Conservation (phyloP, 257 asterid species). For the Asclepias syriaca region DNA sequence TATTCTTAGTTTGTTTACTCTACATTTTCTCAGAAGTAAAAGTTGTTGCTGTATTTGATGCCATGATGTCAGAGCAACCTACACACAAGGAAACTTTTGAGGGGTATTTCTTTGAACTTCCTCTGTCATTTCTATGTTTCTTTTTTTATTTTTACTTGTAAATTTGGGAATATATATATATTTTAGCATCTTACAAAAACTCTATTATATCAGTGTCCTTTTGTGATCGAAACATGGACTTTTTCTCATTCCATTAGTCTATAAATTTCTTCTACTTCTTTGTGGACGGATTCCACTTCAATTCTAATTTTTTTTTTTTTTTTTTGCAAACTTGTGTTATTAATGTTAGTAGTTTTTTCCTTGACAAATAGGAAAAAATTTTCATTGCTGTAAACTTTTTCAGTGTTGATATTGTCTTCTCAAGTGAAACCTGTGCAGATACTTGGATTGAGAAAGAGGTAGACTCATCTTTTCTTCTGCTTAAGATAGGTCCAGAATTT, state of each 20-base stretch:
- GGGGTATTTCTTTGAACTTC: slow-evolving; percentile 47
- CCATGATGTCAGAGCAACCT: slow-evolving; percentile 87
- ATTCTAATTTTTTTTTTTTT: not conserved
- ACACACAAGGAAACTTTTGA: slow-evolving; percentile 77
- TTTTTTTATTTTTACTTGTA: no score
- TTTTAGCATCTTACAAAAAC: not conserved
- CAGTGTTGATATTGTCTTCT: slow-evolving; percentile 76
- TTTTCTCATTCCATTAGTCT: not conserved
- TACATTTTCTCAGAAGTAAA: slow-evolving; percentile 67
- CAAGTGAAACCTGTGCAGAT: slow-evolving; percentile 90
- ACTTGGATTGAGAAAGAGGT: slow-evolving; percentile 99
- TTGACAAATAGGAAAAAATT: slow-evolving; percentile 7
- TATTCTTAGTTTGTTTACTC: not conserved
- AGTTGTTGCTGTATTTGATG: slow-evolving; percentile 98
- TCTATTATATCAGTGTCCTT: not conserved
- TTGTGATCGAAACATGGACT: not conserved
- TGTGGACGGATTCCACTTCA: not conserved
- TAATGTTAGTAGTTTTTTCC: not conserved
- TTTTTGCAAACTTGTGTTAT: not conserved
- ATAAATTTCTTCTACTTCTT: not conserved
- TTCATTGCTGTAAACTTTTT: slow-evolving; percentile 26
- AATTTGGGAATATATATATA: no score
- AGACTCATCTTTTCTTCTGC: slow-evolving; percentile 18
- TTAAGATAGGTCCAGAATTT: not conserved
- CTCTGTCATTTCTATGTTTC: not conserved